phyloP scores from a whole-genome alignment of 2,329 filamentous ascomycete genomes.

The Ophiosphaerella herpotricha region DNA sequence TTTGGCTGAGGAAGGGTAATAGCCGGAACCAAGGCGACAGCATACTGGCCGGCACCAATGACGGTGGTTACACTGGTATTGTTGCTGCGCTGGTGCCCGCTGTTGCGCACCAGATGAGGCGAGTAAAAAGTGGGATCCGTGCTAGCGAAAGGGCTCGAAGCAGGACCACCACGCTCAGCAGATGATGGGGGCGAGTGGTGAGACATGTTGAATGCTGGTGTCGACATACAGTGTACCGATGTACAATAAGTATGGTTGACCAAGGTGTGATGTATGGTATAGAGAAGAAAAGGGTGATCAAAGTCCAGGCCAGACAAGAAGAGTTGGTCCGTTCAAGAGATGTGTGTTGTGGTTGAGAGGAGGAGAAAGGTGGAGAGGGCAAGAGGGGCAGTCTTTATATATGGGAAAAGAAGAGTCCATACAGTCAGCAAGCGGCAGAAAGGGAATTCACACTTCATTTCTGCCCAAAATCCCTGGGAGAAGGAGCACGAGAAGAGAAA shows the following conservation, averaged over 20 bases:
- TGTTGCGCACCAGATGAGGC: conserved; percentile 27
- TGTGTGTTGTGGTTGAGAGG: conserved; percentile 6
- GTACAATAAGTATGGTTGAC: conserved; percentile 16
- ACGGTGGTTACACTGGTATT: conserved; percentile 17
- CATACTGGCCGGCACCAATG: conserved; percentile 9
- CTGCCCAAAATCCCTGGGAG: not conserved
- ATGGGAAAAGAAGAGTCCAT: not conserved
- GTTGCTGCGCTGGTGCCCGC: conserved; percentile 7
- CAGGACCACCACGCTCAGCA: conserved; percentile 20
- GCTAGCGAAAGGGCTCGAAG: conserved; percentile 32
- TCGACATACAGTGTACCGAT: conserved; percentile 18
- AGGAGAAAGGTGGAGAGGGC: conserved; percentile 20
- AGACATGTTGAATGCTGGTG: conserved; percentile 29
- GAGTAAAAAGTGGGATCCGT: conserved; percentile 38
- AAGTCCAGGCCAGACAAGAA: conserved; percentile 18
- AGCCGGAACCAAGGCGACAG: conserved; percentile 8
- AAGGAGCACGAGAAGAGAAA: too few relatives aligned
- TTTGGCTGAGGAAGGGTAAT: conserved; percentile 19
- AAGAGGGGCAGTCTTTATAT: conserved; percentile 18
- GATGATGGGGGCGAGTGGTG: conserved; percentile 31
- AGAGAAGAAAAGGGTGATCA: conserved; percentile 11
- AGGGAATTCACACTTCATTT: conserved; percentile 4
- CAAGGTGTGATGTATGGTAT: conserved; percentile 1
- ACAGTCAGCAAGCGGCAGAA: too few relatives aligned
- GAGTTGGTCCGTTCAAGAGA: conserved; percentile 13